Evolutionary conservation across 306 rosid genomes (phyloP).

Genomic region (Bauhinia variegata): DNA sequence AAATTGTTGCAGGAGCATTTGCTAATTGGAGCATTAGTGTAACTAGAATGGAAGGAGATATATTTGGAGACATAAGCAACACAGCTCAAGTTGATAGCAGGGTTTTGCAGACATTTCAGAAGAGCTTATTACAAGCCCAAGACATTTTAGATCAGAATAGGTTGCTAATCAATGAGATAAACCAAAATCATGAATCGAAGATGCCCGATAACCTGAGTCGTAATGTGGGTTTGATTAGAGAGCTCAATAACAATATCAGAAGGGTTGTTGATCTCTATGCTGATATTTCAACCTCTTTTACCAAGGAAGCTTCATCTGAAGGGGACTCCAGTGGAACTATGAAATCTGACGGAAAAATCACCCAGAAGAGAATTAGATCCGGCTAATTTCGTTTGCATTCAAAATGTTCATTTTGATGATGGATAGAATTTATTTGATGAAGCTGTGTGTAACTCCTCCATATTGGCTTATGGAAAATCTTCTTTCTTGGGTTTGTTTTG

Average conservation of each 20-base stretch:
- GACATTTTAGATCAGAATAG: conserved; percentile 88
- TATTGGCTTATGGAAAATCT: no score
- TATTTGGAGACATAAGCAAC: conserved; percentile 63
- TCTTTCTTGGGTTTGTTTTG: no score
- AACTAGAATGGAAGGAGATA: conserved; percentile 70
- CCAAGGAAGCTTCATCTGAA: conserved; percentile 81
- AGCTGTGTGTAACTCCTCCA: no score
- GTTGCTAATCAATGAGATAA: conserved; percentile 81
- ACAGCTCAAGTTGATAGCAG: conserved; percentile 69
- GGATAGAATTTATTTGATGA: no score
- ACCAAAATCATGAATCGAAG: conserved; percentile 85
- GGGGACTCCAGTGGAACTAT: conserved; percentile 72
- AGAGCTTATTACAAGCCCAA: conserved; percentile 85
- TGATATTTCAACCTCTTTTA: conserved; percentile 70
- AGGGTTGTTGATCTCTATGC: conserved; percentile 95
- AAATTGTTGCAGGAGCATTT: conserved; percentile 45
- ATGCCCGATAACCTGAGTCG: conserved; percentile 74
- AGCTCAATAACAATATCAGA: conserved; percentile 85
- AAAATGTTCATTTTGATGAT: no score
- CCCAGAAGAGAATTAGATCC: conserved; percentile 46
- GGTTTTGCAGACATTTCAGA: conserved; percentile 74
- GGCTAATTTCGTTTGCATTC: no score
- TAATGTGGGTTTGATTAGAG: conserved; percentile 81
- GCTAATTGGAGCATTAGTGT: conserved; percentile 40
- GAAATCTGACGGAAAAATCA: conserved; percentile 47